Base-by-base conservation (phyloP, 129 eudicot genomes). In the Centrapalus pauciflorus region DNA sequence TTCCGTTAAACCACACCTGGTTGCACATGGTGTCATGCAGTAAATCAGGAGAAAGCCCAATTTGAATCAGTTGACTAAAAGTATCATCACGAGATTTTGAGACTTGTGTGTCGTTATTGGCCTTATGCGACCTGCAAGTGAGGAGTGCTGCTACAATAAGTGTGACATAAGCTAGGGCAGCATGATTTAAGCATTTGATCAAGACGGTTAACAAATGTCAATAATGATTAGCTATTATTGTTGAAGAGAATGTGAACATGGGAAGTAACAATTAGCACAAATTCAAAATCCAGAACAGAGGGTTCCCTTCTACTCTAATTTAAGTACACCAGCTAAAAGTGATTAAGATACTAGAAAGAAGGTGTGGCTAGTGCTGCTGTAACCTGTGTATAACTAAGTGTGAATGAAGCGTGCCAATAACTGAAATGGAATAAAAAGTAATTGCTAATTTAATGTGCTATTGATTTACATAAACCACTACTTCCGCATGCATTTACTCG, bases 11-110 rank as follows among this genome's bases (percentile, higher is more conserved):
- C 13, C 54, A 48, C 21, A 86, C 98, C 98, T 93, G 98, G 59
- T 93, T 80, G 85, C 96, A 93, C 61, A 93, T 92, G 58, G 89
- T 69, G 14, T 85, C 69, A 45, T 88, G 82, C 55, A 93, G 96
- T 74, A 83, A 85, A 50, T 85, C 96, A 3, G 96, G 89, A 65
- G 98, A 78, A 64, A 85, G 76, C 34, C 98, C 98, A 73, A 87
- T 70, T 66, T 88, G 95, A 54, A 88, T 72, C 62, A 93, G 84
- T 82, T 83, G 85, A 82, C 54, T 85, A 70, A 93, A 93, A 79
- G 81, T 88, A 74, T 83, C 91, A 82, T 88, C 89, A 80, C 98
- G 88, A 68, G 98, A 93, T 80, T 88, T 88, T 82, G 98, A 88
- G 64, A 80, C 77, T 2, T 77, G 78, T 68, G 83, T 77, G 40